Evolutionary conservation across 441 rosid species (phyloP).

Genomic region (Eutrema salsugineum): DNA sequence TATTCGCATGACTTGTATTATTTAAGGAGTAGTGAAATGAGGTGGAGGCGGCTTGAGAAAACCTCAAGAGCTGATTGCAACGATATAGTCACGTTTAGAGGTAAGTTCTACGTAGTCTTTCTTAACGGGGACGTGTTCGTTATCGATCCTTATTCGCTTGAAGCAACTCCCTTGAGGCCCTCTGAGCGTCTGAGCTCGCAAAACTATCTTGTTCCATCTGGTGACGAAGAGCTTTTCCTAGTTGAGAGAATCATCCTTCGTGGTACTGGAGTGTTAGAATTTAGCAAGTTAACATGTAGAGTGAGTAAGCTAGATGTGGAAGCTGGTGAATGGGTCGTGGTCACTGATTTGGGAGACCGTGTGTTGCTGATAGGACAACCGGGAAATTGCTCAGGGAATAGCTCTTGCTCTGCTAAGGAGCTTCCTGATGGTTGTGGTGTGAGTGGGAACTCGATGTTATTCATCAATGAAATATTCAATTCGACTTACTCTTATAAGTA

Average conservation of each 20-base stretch:
- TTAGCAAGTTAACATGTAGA: neutral
- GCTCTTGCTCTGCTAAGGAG: neutral
- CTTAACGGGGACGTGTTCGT: neutral
- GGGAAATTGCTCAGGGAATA: neutral
- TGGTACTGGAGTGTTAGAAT: neutral
- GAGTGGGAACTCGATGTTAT: neutral
- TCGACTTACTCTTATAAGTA: neutral
- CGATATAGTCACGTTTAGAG: neutral
- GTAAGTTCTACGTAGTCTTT: neutral
- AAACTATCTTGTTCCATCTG: neutral
- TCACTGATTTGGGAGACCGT: neutral
- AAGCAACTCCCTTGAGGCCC: neutral
- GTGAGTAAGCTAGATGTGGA: slow-evolving; percentile 8
- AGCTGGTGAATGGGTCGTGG: neutral
- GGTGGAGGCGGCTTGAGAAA: neutral
- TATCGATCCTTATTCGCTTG: neutral
- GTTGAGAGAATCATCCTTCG: neutral
- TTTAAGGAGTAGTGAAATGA: neutral
- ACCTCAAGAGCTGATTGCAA: neutral
- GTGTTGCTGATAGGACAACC: neutral
- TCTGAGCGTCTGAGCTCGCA: neutral
- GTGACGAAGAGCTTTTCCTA: slow-evolving; percentile 10
- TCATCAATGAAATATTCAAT: neutral
- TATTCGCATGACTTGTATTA: neutral
- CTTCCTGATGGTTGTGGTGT: slow-evolving; percentile 13